Conservation (phyloP, 2,329 filamentous ascomycete species). For the Pyrenochaeta sp. region DNA sequence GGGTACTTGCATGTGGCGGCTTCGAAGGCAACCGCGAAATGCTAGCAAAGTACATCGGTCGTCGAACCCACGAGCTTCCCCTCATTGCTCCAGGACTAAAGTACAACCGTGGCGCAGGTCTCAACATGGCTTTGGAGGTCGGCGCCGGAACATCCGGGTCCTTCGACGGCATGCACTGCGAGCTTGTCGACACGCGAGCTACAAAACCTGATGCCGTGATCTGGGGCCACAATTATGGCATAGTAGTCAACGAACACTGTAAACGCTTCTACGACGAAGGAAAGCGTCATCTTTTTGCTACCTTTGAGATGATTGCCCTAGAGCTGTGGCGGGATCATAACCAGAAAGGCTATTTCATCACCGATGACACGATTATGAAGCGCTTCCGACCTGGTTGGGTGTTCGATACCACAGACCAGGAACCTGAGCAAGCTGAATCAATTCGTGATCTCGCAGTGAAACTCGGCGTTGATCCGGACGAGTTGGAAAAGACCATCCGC, state of each 20-base stretch:
- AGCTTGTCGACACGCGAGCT: constrained; percentile 53
- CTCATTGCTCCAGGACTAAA: constrained; percentile 53
- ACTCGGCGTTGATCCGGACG: constrained; percentile 48
- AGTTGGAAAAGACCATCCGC: constrained; percentile 50
- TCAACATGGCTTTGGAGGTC: constrained; percentile 54
- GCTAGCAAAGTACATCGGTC: constrained; percentile 51
- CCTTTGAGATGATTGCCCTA: constrained; percentile 55
- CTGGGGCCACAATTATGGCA: constrained; percentile 56
- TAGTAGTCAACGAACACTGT: constrained; percentile 53
- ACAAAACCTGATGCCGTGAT: constrained; percentile 53
- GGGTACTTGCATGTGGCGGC: constrained; percentile 51
- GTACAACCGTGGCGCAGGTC: constrained; percentile 51
- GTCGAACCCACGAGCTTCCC: constrained; percentile 50
- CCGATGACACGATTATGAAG: constrained; percentile 53
- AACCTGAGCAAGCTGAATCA: constrained; percentile 51
- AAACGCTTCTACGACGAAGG: constrained; percentile 53
- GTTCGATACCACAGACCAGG: constrained; percentile 54
- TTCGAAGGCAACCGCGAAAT: constrained; percentile 55
- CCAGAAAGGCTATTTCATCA: constrained; percentile 53
- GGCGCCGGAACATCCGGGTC: constrained; percentile 52
- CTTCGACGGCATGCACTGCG: constrained; percentile 55
- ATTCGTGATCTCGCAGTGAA: constrained; percentile 51
- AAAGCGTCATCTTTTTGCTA: constrained; percentile 53
- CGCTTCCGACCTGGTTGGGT: constrained; percentile 55
- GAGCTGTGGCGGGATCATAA: constrained; percentile 54